Base-by-base conservation (phyloP, 2,329 filamentous ascomycete genomes). In the Drechslerella coelobrocha region DNA sequence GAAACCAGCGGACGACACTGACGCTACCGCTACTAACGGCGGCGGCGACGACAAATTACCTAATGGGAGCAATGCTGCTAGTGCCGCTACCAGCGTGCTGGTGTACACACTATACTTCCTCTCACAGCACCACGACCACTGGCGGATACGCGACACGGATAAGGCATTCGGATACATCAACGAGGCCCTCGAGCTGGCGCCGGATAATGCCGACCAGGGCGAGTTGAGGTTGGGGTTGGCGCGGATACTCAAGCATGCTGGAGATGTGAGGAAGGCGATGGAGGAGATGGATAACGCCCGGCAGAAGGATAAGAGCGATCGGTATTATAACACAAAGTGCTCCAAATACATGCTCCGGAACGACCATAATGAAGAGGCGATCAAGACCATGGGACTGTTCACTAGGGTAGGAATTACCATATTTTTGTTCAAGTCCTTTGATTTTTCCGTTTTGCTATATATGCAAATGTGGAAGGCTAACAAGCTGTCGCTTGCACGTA, bases 261-360 rank as follows among this genome's bases (percentile, higher is more conserved):
- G 93, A 23, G 87, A 97, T 76, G 81, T 88, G 4, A 81, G 85
- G 74, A 90, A 90, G 79, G 94, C 95, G 0, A 86, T 92, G 0
- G 89, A 92, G 76, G 85, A 87, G 43, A 97, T 99, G 91, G 90
- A 97, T 75, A 83, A 88, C 74, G 94, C 94, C 0, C 87, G 94
- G 56, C 84, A 86, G 73, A 83, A 97, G 72, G 95, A 99, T 77
- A 86, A 89, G 74, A 91, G 89, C 80, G 94, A 99, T 78, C 88
- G 94, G 47, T 96, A 97, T 79, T 97, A 97, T 83, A 99, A 99
- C 83, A 95, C 92, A 73, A 99, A 99, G 81, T 89, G 92, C 53
- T 92, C 93, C 68, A 99, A 99, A 78, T 99, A 99, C 78, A 92
- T 95, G 79, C 84, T 99, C 51, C 88, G 94, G 61, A 96, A 96